Percentiles rank a stretch among this genome's conserved stretches.
phyloP scores from a whole-genome alignment of 805 yeast genomes.

The Priceomyces carsonii region DNA sequence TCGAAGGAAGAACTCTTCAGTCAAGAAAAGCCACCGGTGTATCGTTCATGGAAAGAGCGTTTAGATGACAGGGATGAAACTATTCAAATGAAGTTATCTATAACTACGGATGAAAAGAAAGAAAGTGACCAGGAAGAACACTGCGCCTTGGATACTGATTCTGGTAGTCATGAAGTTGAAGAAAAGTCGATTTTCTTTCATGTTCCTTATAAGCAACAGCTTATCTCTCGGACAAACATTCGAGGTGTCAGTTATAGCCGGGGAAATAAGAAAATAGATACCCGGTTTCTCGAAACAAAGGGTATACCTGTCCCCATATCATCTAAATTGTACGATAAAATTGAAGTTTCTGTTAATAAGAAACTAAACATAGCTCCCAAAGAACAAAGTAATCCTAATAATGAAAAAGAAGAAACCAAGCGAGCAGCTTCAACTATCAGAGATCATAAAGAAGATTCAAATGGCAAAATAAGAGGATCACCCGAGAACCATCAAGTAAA shows the following conservation, averaged over 20 bases:
- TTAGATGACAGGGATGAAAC: slow-evolving; percentile 29
- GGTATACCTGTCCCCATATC: slow-evolving; percentile 22
- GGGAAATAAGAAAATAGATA: slow-evolving; percentile 8
- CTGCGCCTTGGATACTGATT: background rate
- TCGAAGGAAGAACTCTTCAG: slow-evolving; percentile 40
- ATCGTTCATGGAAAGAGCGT: slow-evolving; percentile 38
- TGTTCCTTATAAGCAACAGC: slow-evolving; percentile 26
- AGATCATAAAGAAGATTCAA: slow-evolving; percentile 5
- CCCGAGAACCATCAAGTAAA: slow-evolving; percentile 10
- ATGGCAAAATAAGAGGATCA: background rate
- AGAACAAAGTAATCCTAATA: background rate
- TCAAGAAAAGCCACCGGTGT: slow-evolving; percentile 30
- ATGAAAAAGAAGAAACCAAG: background rate
- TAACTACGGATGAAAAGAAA: slow-evolving; percentile 17
- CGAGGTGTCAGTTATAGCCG: too few species aligned
- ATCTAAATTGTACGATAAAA: slow-evolving; percentile 24
- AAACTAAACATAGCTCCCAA: slow-evolving; percentile 2
- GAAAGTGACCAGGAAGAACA: slow-evolving; percentile 4
- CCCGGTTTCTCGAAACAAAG: slow-evolving; percentile 2
- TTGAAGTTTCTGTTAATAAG: slow-evolving; percentile 10
- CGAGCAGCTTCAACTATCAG: slow-evolving; percentile 1
- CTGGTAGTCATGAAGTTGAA: slow-evolving; percentile 7
- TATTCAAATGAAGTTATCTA: slow-evolving; percentile 20
- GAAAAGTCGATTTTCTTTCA: slow-evolving; percentile 14
- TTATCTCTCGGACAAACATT: too few species aligned